Evolutionary conservation across 768 basidiomycete species (phyloP).

Genomic region (Rubroboletus satanas): DNA sequence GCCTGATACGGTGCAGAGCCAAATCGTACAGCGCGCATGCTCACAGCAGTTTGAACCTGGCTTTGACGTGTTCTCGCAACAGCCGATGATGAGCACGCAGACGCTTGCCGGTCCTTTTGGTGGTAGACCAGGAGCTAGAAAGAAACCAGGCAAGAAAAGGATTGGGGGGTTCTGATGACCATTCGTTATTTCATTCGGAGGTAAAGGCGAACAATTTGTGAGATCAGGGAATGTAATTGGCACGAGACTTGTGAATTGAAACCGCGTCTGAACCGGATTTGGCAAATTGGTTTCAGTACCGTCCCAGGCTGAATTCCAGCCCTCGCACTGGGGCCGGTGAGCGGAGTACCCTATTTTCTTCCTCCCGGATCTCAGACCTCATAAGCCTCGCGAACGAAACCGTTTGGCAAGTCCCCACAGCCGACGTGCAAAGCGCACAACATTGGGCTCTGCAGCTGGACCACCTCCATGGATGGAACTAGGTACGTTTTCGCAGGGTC

Average conservation of each 20-base stretch:
- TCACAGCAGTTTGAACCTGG: conserved; percentile 15
- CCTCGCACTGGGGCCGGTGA: conserved; percentile 14
- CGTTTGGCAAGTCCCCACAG: conserved; percentile 13
- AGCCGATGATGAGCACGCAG: conserved; percentile 61
- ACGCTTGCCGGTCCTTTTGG: conserved; percentile 68
- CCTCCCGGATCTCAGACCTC: conserved; percentile 14
- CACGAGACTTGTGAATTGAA: not conserved
- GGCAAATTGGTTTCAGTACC: conserved; percentile 21
- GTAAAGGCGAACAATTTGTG: not conserved
- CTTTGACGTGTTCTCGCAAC: conserved; percentile 35
- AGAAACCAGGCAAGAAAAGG: conserved; percentile 60
- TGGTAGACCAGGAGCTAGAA: conserved; percentile 46
- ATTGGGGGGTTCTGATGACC: conserved; percentile 65
- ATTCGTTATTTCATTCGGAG: not conserved
- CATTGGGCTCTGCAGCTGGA: conserved; percentile 66
- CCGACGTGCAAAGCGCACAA: conserved; percentile 63
- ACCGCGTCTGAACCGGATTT: conserved; percentile 10
- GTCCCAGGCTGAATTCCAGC: not conserved
- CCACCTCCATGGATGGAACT: conserved; percentile 78
- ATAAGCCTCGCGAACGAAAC: conserved; percentile 14
- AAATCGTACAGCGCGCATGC: conserved; percentile 13
- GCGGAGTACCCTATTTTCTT: conserved; percentile 24
- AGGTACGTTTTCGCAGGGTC: conserved; percentile 37
- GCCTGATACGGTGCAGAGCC: conserved; percentile 6
- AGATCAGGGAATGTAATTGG: not conserved